Percentiles rank a stretch among this genome's conserved stretches.
phyloP scores from a whole-genome alignment of 179 eudicot genomes.

The Sideroxylon spinosum region DNA sequence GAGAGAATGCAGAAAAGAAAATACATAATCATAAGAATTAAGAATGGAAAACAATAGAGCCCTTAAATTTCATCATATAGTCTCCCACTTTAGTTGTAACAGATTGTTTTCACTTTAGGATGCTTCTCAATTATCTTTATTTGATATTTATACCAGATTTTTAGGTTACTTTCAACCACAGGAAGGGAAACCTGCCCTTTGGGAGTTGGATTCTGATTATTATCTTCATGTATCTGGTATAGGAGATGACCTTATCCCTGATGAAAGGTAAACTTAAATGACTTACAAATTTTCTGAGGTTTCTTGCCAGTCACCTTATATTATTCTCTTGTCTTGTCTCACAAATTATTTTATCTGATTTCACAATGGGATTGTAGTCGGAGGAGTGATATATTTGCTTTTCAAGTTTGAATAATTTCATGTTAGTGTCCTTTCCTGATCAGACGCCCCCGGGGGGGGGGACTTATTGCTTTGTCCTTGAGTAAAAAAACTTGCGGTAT shows the following conservation, averaged over 20 bases:
- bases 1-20: no score
- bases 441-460: background rate
- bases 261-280: constrained; percentile 28
- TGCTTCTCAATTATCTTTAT: constrained; percentile 5
- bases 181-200: constrained; percentile 95
- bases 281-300: constrained; percentile 9
- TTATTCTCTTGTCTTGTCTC: background rate
- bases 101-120: constrained; percentile 1
- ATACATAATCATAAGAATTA: no score
- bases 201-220: constrained; percentile 99
- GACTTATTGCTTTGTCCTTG: background rate
- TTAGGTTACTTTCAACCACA: constrained; percentile 95
- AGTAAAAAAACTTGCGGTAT: background rate
- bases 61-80: background rate
- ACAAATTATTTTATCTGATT: background rate
- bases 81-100: background rate
- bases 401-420: background rate
- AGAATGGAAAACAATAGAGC: background rate
- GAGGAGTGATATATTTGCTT: background rate
- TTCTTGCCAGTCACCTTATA: background rate
- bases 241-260: constrained; percentile 61
- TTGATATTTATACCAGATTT: constrained; percentile 47
- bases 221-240: constrained; percentile 92
- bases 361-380: constrained; percentile 8
- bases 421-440: background rate